Conservation (phyloP, 768 basidiomycete genomes). For the Suillus brevipes region DNA sequence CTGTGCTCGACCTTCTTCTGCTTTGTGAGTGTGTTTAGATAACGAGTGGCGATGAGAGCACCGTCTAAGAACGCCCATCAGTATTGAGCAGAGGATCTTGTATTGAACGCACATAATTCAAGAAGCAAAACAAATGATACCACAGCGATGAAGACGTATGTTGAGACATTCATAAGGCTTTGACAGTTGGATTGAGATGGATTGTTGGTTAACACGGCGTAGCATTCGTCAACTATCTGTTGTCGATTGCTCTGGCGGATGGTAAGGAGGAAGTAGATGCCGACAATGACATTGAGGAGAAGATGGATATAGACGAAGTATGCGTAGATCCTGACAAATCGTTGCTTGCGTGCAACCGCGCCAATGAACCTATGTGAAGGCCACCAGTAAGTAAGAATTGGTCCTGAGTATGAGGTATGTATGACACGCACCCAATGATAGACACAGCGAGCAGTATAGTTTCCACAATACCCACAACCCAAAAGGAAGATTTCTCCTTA, state of each 20-base stretch:
- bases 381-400: background rate
- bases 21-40: conserved; percentile 50
- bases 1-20: conserved; percentile 47
- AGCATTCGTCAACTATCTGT: conserved; percentile 46
- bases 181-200: conserved; percentile 46
- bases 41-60: conserved; percentile 53
- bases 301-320: conserved; percentile 60
- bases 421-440: conserved; percentile 50
- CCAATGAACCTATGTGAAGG: conserved; percentile 44
- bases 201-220: conserved; percentile 41
- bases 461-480: conserved; percentile 54
- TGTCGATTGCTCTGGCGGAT: conserved; percentile 47
- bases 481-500: conserved; percentile 42
- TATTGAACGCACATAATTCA: conserved; percentile 53
- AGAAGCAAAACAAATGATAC: conserved; percentile 46
- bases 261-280: conserved; percentile 50
- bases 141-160: conserved; percentile 47
- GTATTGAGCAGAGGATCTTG: conserved; percentile 4
- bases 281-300: conserved; percentile 52
- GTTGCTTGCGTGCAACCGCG: conserved; percentile 60
- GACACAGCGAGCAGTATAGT: conserved; percentile 54
- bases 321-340: conserved; percentile 56
- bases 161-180: conserved; percentile 41
- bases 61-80: conserved; percentile 42
- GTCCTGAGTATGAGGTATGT: conserved; percentile 1